Evolutionary conservation across 768 basidiomycete genomes (phyloP), one percentile per base, ranked within the genome.

Genomic region (Dentipellis sp.): DNA sequence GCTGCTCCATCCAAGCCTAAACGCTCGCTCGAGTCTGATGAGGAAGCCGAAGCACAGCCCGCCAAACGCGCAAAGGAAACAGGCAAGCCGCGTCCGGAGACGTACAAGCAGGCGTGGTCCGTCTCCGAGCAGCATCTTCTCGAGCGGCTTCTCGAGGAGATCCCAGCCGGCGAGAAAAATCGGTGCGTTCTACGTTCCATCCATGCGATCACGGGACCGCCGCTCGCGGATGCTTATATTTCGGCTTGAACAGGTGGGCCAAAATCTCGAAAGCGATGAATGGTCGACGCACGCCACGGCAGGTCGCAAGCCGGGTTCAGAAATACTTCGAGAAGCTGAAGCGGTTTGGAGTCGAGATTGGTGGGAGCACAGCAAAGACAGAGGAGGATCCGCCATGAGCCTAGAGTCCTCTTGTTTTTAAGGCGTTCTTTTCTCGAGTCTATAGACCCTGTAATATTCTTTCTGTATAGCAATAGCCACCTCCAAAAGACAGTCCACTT

Each of bases 251-350:
- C 63, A 90, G 88, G 53, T 91, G 86, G 86, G 75, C 82, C 55
- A 87, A 88, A 68, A 91, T 91, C 52, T 91, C 89, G 12, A 72
- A 76, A 53, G 90, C 86, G 37, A 92, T 92, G 90, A 74, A 81
- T 50, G 89, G 89, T 0, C 74, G 74, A 46, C 71, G 89, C 56
- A 91, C 90, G 3, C 83, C 89, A 4, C 72, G 88, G 58, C 90
- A 92, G 72, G 90, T 92, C n/a, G 88, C 88, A 38, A 90, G 87
- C 71, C 79, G 88, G 16, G 89, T 92, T 54, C 90, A 92, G 63
- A 92, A 92, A 69, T 91, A 91, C 68, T 85, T 89, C 67, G 86
- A 86, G 66, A 91, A 91, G 73, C 67, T 91, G 67, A 88, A 84
- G 70, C 78, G 79, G 60, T 90, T 83, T 67, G 88, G 88, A 37